phyloP scores from a whole-genome alignment of 2,329 filamentous ascomycete genomes.

The Ophiostoma quercus region DNA sequence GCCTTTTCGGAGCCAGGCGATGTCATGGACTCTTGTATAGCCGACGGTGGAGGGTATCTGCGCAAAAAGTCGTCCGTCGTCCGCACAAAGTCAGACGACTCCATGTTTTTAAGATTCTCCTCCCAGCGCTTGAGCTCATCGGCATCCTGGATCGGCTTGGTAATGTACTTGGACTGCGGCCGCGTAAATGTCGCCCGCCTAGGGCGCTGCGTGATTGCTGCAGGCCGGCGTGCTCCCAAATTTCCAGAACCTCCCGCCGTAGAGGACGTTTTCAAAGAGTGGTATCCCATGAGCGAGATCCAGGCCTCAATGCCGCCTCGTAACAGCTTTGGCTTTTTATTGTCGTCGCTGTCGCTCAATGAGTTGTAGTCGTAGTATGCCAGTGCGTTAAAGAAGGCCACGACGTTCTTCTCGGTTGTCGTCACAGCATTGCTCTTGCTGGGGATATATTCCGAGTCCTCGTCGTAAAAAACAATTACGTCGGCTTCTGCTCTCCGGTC shows the following conservation, averaged over 20 bases:
- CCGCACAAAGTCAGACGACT: conserved; percentile 54
- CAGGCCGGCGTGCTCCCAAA: conserved; percentile 13
- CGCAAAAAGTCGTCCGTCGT: conserved; percentile 80
- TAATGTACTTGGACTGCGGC: conserved; percentile 43
- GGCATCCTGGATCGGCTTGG: conserved; percentile 62
- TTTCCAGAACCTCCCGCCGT: conserved; percentile 23
- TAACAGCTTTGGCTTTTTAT: conserved; percentile 66
- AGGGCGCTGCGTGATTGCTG: conserved; percentile 20
- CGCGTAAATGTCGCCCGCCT: conserved; percentile 31
- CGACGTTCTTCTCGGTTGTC: conserved; percentile 49
- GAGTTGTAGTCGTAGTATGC: conserved; percentile 67
- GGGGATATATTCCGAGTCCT: conserved; percentile 55
- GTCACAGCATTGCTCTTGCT: conserved; percentile 26
- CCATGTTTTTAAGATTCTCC: conserved; percentile 59
- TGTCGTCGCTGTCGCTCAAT: conserved; percentile 19
- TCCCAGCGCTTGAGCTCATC: conserved; percentile 81
- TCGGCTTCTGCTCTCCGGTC: conserved; percentile 70
- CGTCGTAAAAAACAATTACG: conserved; percentile 85
- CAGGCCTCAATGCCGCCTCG: conserved; percentile 81
- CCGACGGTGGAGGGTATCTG: conserved; percentile 67
- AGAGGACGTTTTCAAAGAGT: conserved; percentile 49
- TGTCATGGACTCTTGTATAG: conserved; percentile 57
- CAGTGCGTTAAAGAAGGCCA: conserved; percentile 71
- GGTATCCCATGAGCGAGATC: conserved; percentile 71
- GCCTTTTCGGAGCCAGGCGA: conserved; percentile 32